Evolutionary conservation across 345 rosid species (phyloP).

Genomic region (Brassica rapa): DNA sequence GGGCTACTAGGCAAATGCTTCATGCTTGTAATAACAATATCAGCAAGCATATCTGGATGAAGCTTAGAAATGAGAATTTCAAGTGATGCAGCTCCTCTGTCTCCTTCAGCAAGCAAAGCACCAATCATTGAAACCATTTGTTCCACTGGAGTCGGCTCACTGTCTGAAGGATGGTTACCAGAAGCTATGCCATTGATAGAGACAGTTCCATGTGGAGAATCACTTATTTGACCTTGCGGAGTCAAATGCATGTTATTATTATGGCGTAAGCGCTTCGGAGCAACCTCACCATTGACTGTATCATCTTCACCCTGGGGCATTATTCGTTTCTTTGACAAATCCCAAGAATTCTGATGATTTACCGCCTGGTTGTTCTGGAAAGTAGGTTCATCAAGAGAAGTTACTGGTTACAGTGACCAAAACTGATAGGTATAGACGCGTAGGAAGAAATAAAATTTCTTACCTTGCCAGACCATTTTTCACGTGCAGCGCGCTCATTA

Average conservation of each 20-base stretch:
- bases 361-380: slow-evolving; percentile 74
- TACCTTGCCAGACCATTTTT: slow-evolving; percentile 72
- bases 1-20: slow-evolving; percentile 79
- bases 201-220: slow-evolving; percentile 50
- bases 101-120: slow-evolving; percentile 99
- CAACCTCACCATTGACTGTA: slow-evolving; percentile 56
- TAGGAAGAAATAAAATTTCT: slow-evolving; percentile 16
- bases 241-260: slow-evolving; percentile 46
- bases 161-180: slow-evolving; percentile 51
- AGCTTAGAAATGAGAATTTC: slow-evolving; percentile 86
- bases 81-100: slow-evolving; percentile 95
- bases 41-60: slow-evolving; percentile 97
- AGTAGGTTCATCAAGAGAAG: slow-evolving; percentile 28
- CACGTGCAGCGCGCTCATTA: slow-evolving; percentile 87
- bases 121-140: slow-evolving; percentile 98
- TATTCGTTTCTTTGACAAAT: slow-evolving; percentile 66
- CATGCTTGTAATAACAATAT: slow-evolving; percentile 94
- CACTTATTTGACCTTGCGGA: slow-evolving; percentile 50
- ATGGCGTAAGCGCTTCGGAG: slow-evolving; percentile 61
- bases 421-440: slow-evolving; percentile 26
- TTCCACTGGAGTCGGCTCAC: slow-evolving; percentile 83
- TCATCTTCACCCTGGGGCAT: slow-evolving; percentile 66
- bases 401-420: slow-evolving; percentile 24
- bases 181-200: slow-evolving; percentile 60
- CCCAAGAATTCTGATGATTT: slow-evolving; percentile 61